Percentiles rank a stretch among this genome's conserved stretches.
Conservation (phyloP, 2,329 filamentous ascomycete species). For the Claviceps arundinis region DNA sequence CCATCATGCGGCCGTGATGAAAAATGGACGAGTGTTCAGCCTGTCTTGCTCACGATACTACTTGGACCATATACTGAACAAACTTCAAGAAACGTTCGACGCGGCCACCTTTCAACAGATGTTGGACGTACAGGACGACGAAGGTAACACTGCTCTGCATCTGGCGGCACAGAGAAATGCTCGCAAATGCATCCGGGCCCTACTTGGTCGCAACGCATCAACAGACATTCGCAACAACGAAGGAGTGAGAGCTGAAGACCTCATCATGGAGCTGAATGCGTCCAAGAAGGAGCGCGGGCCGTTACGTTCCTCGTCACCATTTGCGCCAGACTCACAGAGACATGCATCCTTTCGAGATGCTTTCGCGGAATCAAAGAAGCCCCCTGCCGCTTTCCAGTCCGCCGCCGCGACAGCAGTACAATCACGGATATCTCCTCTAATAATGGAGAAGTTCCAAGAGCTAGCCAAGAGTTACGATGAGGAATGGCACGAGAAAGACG, state of each 20-base stretch:
- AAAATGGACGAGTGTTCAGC: conserved; percentile 66
- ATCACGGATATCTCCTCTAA: conserved; percentile 52
- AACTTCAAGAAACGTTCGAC: conserved; percentile 64
- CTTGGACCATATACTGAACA: conserved; percentile 79
- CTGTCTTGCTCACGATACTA: conserved; percentile 88
- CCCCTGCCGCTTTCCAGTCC: conserved; percentile 36
- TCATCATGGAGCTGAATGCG: conserved; percentile 65
- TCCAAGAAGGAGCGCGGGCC: conserved; percentile 52
- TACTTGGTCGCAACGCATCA: conserved; percentile 67
- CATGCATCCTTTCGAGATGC: conserved; percentile 41
- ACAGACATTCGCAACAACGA: conserved; percentile 73
- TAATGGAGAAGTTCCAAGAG: conserved; percentile 60
- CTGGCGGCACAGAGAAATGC: conserved; percentile 70
- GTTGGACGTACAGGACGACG: conserved; percentile 69
- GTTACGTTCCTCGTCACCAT: conserved; percentile 64
- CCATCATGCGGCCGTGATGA: conserved; percentile 85
- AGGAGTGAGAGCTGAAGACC: conserved; percentile 70
- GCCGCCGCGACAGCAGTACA: conserved; percentile 58
- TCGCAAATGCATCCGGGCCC: conserved; percentile 73
- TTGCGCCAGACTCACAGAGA: conserved; percentile 47
- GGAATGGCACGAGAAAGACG: conserved; percentile 61
- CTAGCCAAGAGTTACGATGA: conserved; percentile 60
- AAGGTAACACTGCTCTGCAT: conserved; percentile 77
- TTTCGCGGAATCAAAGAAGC: conserved; percentile 29
- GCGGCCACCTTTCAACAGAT: conserved; percentile 65